Evolutionary conservation across 257 asterid species (phyloP).

Genomic region (Nemophila menziesii): DNA sequence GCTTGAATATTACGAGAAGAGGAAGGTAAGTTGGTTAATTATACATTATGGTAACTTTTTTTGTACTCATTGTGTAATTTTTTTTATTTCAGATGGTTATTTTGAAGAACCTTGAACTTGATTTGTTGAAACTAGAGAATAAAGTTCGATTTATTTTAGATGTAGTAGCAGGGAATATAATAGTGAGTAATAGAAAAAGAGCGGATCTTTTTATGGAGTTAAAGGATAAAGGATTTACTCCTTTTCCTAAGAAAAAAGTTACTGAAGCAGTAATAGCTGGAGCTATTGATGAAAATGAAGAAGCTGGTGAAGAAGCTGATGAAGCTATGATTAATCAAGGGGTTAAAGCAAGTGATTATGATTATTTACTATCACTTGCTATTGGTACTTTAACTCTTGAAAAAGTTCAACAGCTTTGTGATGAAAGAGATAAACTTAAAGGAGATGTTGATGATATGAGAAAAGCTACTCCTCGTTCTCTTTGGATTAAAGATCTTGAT

Average conservation of each 20-base stretch:
- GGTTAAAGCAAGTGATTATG: constrained; percentile 70
- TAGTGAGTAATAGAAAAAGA: constrained; percentile 77
- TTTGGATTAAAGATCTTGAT: constrained; percentile 78
- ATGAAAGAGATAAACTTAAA: constrained; percentile 50
- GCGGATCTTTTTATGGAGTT: constrained; percentile 69
- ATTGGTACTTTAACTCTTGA: constrained; percentile 78
- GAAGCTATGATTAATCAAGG: constrained; percentile 26
- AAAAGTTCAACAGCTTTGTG: constrained; percentile 61
- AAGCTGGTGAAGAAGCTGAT: constrained; percentile 42
- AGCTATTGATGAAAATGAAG: constrained; percentile 49
- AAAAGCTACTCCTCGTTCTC: constrained; percentile 43
- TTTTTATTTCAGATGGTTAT: constrained; percentile 44
- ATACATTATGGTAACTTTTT: not conserved
- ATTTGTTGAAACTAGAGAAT: constrained; percentile 64
- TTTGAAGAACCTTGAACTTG: constrained; percentile 60
- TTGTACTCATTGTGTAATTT: not conserved
- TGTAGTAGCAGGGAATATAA: constrained; percentile 76
- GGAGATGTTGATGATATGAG: constrained; percentile 57
- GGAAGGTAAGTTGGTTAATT: constrained; percentile 46
- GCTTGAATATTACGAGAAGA: constrained; percentile 67
- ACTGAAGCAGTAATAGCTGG: constrained; percentile 60
- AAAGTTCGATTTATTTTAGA: constrained; percentile 65
- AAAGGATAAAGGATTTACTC: constrained; percentile 81
- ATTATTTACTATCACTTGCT: constrained; percentile 70
- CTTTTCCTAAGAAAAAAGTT: constrained; percentile 53